Conservation (phyloP, 441 rosid genomes). For the Pelargonium exstipulatum region DNA sequence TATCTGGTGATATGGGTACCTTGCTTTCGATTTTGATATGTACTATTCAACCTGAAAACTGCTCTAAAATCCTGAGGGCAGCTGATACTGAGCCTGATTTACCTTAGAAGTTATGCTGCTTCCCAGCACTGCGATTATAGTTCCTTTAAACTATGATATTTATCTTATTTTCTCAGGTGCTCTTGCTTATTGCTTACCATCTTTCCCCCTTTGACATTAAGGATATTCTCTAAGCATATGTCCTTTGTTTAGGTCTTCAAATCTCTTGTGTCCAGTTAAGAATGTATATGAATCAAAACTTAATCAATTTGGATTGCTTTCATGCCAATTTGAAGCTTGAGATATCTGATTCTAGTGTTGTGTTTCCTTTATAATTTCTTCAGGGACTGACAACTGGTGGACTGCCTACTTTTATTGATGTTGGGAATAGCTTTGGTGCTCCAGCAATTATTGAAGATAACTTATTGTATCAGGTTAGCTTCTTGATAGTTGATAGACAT, state of each 20-base stretch:
- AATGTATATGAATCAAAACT: not conserved
- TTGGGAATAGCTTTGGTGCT: conserved; percentile 93
- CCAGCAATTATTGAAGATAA: conserved; percentile 94
- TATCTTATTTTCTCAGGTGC: conserved; percentile 1
- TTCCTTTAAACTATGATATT: not conserved
- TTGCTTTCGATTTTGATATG: not conserved
- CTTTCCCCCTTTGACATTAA: not conserved
- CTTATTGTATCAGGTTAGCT: conserved; percentile 61
- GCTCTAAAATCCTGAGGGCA: no score
- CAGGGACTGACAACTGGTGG: conserved; percentile 97
- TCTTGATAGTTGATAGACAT: not conserved
- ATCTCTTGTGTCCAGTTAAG: not conserved
- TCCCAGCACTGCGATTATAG: not conserved
- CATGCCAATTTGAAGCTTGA: not conserved
- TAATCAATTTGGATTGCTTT: not conserved
- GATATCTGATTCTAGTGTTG: conserved; percentile 4
- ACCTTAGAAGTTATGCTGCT: not conserved
- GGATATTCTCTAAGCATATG: conserved; percentile 3
- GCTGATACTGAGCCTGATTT: no score
- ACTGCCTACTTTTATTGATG: conserved; percentile 88
- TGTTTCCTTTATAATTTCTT: conserved; percentile 10
- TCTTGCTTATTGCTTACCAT: not conserved
- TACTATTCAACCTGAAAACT: not conserved
- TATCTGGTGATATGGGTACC: not conserved
- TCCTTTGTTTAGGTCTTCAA: conserved; percentile 1